phyloP scores from a whole-genome alignment of 2,329 filamentous ascomycete species.

The Aspergillus fischeri region DNA sequence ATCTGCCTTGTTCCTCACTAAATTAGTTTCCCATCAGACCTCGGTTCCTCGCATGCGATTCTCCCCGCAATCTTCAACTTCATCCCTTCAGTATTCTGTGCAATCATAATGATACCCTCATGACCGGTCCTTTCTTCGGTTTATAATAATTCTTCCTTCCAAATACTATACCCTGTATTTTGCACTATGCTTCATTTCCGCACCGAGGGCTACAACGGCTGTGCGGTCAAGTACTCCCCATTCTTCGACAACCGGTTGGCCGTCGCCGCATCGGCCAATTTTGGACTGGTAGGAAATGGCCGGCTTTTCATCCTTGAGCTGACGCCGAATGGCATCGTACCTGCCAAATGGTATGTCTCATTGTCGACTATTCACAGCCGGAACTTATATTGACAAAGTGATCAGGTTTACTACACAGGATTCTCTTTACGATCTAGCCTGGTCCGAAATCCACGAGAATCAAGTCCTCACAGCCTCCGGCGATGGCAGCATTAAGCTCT shows the following conservation, averaged over 20 bases:
- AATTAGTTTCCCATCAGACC: conserved; percentile 7
- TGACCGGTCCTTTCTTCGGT: conserved; percentile 4
- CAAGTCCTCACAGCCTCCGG: conserved; percentile 85
- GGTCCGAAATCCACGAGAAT: conserved; percentile 96
- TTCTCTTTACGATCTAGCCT: conserved; percentile 88
- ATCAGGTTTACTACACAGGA: conserved; percentile 92
- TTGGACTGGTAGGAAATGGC: conserved; percentile 94
- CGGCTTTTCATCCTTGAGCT: conserved; percentile 79
- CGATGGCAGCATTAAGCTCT: conserved; percentile 92
- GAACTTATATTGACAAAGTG: conserved; percentile 3
- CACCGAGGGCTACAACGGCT: conserved; percentile 91
- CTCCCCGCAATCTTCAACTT: conserved; percentile 22
- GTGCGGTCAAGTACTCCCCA: conserved; percentile 95
- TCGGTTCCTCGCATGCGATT: conserved; percentile 18
- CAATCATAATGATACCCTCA: neutral
- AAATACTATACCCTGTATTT: conserved; percentile 5
- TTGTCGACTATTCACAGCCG: neutral
- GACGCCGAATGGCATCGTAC: conserved; percentile 75
- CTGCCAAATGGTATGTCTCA: conserved; percentile 67
- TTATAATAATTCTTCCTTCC: conserved; percentile 1
- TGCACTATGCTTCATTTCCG: conserved; percentile 82
- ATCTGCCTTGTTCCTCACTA: neutral
- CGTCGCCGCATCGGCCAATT: conserved; percentile 88
- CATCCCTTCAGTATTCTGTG: conserved; percentile 3
- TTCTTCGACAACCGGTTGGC: conserved; percentile 95